Percentiles rank a stretch among this genome's conserved stretches.
Conservation (phyloP, 2,329 filamentous ascomycete species). For the Nemania sp. region DNA sequence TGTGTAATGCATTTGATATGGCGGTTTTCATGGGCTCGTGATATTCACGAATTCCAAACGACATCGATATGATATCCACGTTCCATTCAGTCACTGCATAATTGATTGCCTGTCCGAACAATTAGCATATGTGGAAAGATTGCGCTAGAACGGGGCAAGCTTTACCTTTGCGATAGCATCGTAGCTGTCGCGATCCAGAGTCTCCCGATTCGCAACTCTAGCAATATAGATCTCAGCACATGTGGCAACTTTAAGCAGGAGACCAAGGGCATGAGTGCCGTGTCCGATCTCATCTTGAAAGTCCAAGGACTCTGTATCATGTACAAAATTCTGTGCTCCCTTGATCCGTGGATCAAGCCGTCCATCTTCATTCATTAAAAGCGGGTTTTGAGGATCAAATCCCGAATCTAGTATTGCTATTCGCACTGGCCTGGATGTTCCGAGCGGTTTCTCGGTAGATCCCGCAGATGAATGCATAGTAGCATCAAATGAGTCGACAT, state of each 20-base stretch:
- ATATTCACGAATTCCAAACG: conserved; percentile 4
- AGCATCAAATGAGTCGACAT: not conserved
- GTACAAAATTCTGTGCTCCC: not conserved
- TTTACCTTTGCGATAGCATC: conserved; percentile 1
- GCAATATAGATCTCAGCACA: conserved; percentile 8
- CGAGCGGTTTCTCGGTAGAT: not conserved
- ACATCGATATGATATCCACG: conserved; percentile 15
- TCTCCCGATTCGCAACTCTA: not conserved
- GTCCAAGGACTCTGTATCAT: not conserved
- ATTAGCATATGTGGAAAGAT: not conserved
- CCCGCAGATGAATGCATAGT: not conserved
- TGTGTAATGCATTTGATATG: not conserved
- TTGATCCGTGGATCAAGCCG: not conserved
- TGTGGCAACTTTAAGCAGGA: not conserved
- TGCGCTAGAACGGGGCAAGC: not conserved
- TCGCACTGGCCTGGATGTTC: conserved; percentile 1
- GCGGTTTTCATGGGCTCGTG: not conserved
- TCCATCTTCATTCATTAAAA: not conserved
- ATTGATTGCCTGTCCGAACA: not conserved
- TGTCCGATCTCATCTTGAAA: conserved; percentile 5
- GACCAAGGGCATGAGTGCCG: conserved; percentile 6
- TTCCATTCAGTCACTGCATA: conserved; percentile 2
- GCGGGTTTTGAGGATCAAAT: conserved; percentile 1
- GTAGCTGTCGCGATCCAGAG: not conserved
- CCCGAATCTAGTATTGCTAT: conserved; percentile 11